Percentiles rank a stretch among this genome's conserved stretches.
These are phyloP conservation scores for Hymenoscyphus fraxineus DNA, from an alignment of 2,329 filamentous ascomycete genomes.

Conservation along the genomic window DNA sequence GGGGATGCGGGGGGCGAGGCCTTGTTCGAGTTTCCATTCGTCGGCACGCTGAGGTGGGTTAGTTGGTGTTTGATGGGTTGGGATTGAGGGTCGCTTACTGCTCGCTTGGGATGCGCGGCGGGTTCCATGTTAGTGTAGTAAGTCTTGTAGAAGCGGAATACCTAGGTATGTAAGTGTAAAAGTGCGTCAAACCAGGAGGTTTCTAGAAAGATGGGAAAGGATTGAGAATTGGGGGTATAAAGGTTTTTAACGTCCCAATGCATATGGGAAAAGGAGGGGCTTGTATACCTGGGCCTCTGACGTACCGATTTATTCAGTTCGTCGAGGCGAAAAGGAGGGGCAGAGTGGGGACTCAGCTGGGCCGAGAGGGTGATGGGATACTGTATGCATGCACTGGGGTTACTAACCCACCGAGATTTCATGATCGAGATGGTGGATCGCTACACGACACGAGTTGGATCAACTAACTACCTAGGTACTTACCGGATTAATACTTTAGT, in stretches of 20 bases:
- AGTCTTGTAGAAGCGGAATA: background rate
- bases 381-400: constrained; percentile 6
- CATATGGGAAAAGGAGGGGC: background rate
- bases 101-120: background rate
- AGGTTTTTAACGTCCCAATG: background rate
- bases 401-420: background rate
- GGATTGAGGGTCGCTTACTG: background rate
- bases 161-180: background rate
- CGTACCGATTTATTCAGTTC: background rate
- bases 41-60: constrained; percentile 5
- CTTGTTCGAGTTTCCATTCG: constrained; percentile 12
- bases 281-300: background rate
- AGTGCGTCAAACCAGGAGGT: background rate
- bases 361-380: background rate
- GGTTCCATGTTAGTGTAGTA: background rate
- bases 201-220: background rate
- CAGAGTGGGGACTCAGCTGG: background rate
- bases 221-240: background rate
- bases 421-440: background rate
- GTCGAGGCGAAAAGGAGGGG: background rate
- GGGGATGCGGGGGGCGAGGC: constrained; percentile 3
- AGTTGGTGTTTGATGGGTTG: background rate
- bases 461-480: background rate
- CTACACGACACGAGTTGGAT: background rate
- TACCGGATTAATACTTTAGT: background rate